These are phyloP conservation scores for Monosporascus sp. DNA, from an alignment of 2,329 filamentous ascomycete genomes.

Conservation along the genomic window DNA sequence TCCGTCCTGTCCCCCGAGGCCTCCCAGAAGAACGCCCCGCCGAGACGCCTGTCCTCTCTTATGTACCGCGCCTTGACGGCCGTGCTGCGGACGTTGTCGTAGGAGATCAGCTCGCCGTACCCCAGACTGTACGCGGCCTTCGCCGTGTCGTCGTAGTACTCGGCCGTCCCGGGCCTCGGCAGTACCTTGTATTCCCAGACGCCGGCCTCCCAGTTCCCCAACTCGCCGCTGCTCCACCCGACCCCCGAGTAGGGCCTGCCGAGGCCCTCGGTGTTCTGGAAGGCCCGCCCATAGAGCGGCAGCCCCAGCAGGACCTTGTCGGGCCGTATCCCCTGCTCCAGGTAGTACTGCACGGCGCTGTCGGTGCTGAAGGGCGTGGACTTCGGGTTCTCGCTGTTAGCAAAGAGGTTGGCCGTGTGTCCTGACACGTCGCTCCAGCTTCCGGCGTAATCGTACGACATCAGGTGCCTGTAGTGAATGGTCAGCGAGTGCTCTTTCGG, in stretches of 20 bases:
- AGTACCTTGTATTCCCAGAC: constrained; percentile 71
- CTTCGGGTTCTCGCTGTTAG: constrained; percentile 41
- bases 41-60: constrained; percentile 47
- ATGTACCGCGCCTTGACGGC: constrained; percentile 61
- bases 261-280: constrained; percentile 61
- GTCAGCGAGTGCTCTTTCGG: background rate
- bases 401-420: constrained; percentile 66
- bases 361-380: constrained; percentile 67
- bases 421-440: constrained; percentile 58
- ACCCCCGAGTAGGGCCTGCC: constrained; percentile 59
- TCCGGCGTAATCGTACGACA: constrained; percentile 69
- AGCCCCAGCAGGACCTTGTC: constrained; percentile 70
- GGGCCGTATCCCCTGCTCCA: constrained; percentile 49
- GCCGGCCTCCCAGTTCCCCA: constrained; percentile 53
- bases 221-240: constrained; percentile 52
- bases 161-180: constrained; percentile 53
- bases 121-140: constrained; percentile 59
- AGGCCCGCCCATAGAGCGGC: constrained; percentile 75
- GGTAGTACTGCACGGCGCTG: constrained; percentile 59
- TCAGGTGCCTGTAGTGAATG: constrained; percentile 37
- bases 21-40: constrained; percentile 84
- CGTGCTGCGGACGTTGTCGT: constrained; percentile 58
- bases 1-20: constrained; percentile 59
- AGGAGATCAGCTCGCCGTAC: constrained; percentile 61
- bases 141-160: constrained; percentile 50